Base-by-base conservation (phyloP, 257 asterid species). In the Plantago elongata region DNA sequence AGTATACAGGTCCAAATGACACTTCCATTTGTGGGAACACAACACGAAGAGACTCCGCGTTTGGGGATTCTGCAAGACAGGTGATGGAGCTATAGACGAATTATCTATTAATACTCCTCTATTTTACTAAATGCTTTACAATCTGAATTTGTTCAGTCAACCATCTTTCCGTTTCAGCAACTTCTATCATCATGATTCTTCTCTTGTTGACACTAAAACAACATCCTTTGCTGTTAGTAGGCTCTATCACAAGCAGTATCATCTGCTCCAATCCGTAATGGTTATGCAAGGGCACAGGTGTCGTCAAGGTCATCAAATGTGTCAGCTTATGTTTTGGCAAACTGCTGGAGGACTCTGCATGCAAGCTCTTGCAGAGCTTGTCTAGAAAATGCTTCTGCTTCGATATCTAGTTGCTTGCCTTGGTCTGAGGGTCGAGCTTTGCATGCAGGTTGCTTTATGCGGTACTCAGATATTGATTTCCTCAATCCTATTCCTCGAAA, bases 401-500 rank as follows among this genome's bases (percentile, higher is more conserved):
- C 86, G 5, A 46, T 82, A 15, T 44, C 47, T 42, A 62, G 83
- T 5, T 87, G 95, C 72, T 69, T 84, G 69, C 95, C 95, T 45
- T 55, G 71, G 58, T 76, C 88, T 0, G 86, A 80, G 61, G 90
- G 93, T 38, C 72, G 80, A 56, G 93, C 89, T 1, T 57, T 87
- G 27, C 66, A 79, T 50, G 77, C 95, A 0, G 93, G 95, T 29
- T 87, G 95, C 49, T 75, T 84, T 68, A 48, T 87, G 81, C 78
- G 90, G 66, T 87, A 82, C 63, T 82, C 95, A 4, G 90, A 76
- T 51, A 66, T 65, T 13, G 61, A 82, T 62, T 87, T 87, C 69
- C 89, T 87, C 52, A 84, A 82, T 75, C 74, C 84, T 56, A 17
- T 75, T 13, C 77, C 81, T 4, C 34, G 71, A 51, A 79, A 54